A percentile compares a stretch with the other conserved stretches of the same genome.
These are phyloP conservation scores for Fraxinus angustifolia DNA, from an alignment of 305 asterid species.

Conservation along the genomic window DNA sequence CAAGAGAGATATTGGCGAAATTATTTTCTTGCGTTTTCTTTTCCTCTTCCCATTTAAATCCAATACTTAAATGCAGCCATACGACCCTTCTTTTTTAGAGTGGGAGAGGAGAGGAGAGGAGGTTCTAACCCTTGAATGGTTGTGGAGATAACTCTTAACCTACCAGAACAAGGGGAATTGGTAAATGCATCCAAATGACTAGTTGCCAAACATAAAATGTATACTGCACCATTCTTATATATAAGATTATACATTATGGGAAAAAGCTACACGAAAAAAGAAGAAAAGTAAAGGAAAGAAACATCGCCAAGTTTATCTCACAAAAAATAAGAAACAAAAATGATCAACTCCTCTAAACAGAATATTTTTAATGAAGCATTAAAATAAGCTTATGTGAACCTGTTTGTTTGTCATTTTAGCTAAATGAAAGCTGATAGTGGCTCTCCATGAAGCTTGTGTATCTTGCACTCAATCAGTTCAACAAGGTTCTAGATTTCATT, in stretches of 20 bases:
- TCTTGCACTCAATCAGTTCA: constrained; percentile 13
- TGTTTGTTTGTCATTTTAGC: constrained; percentile 54
- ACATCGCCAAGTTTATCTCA: background rate
- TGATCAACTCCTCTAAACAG: background rate
- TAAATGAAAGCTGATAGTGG: constrained; percentile 27
- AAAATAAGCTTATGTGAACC: constrained; percentile 28
- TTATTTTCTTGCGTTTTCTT: no score
- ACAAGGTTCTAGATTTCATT: constrained; percentile 12
- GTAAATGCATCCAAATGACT: background rate
- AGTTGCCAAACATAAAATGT: background rate
- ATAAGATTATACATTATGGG: background rate
- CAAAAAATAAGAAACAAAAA: background rate
- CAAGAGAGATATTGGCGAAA: no score
- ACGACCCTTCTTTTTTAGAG: no score
- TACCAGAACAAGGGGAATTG: no score
- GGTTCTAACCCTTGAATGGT: no score
- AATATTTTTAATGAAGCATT: background rate
- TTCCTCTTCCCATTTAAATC: no score
- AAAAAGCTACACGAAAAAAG: background rate
- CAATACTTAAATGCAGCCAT: no score
- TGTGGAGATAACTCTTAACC: no score
- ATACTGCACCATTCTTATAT: background rate
- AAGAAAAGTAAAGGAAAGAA: background rate
- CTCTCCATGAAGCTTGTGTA: constrained; percentile 42
- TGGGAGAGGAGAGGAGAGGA: no score